Evolutionary conservation across 2,329 filamentous ascomycete genomes (phyloP), one percentile per base, ranked within the genome.

Genomic region (Dothistroma pini): DNA sequence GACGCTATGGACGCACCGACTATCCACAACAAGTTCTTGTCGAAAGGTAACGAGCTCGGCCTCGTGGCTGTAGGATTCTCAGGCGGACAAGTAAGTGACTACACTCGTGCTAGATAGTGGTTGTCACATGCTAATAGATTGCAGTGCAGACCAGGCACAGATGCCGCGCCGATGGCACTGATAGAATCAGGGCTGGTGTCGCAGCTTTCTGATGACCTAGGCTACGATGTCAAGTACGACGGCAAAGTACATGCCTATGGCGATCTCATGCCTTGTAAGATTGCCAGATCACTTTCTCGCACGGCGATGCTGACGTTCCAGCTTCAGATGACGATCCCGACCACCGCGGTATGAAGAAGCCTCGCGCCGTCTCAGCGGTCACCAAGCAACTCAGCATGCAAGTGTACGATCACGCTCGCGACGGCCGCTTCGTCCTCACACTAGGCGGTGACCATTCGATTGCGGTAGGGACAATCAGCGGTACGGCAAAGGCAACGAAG

Each of bases 361-460:
- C 95, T 12, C 86, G 84, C 67, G 86, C 89, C 63, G 93, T 96
- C 66, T 93, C 89, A 66, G 88, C 90, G 60, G 93, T 96, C 53
- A 97, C 91, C 1, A 78, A 88, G 72, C 83, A 86, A 70, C 88
- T 99, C 66, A 87, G 87, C 75, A 80, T 87, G 59, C 91, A 97
- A 78, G 91, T 96, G 55, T 97, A 97, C 81, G 81, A 85, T 66
- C 91, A 97, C 73, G 91, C 93, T 53, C 84, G 83, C 68, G 81
- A 89, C 66, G 95, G 95, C 35, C 87, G 93, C 63, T 87, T 96
- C 75, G 92, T 96, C 1, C 83, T 99, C 59, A 99, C 95, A 0
- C 86, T 99, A 10, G 95, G 95, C 59, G 95, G 95, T 57, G 95
- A 99, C 79, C 95, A 99, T 82, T 92, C 88, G 66, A 96, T 99